Evolutionary conservation across 73 alveolate species (phyloP).

Genomic region (Tetrahymena thermophila): DNA sequence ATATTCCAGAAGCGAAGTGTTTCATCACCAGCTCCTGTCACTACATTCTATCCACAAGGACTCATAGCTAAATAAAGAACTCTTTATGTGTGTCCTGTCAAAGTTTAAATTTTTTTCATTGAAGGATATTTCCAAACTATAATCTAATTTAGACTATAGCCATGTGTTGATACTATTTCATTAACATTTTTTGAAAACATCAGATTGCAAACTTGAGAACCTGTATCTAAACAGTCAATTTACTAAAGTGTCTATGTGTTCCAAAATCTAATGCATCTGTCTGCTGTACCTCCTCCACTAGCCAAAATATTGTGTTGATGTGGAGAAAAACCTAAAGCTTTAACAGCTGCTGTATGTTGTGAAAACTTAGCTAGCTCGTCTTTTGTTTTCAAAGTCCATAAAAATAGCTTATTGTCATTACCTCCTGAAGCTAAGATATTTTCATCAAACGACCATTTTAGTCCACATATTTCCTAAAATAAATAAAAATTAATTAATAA

Average conservation of each 20-base stretch:
- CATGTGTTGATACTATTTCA: conserved; percentile 45
- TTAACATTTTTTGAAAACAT: conserved; percentile 41
- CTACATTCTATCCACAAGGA: conserved; percentile 92
- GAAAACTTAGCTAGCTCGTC: conserved; percentile 40
- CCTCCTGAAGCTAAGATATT: conserved; percentile 45
- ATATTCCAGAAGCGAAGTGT: conserved; percentile 94
- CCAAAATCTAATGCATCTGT: conserved; percentile 89
- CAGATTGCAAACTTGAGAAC: conserved; percentile 45
- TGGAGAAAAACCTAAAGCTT: conserved; percentile 96
- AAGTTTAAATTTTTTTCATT: conserved; percentile 77
- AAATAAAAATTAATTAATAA: too few relatives aligned
- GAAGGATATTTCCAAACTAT: conserved; percentile 92
- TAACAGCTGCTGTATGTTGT: conserved; percentile 91
- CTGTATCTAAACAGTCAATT: conserved; percentile 78
- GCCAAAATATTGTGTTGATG: conserved; percentile 84
- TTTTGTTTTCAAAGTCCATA: conserved; percentile 33
- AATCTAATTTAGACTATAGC: conserved; percentile 35
- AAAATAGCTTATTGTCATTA: conserved; percentile 32
- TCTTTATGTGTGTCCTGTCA: conserved; percentile 93
- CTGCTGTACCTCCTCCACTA: conserved; percentile 97
- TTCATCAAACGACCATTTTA: conserved; percentile 47
- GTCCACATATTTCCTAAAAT: conserved; percentile 54
- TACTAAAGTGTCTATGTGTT: conserved; percentile 76
- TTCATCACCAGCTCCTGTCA: conserved; percentile 98
- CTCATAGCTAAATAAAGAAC: conserved; percentile 85